phyloP scores from a whole-genome alignment of 495 filamentous ascomycete species.

The Penicillium fimorum region DNA sequence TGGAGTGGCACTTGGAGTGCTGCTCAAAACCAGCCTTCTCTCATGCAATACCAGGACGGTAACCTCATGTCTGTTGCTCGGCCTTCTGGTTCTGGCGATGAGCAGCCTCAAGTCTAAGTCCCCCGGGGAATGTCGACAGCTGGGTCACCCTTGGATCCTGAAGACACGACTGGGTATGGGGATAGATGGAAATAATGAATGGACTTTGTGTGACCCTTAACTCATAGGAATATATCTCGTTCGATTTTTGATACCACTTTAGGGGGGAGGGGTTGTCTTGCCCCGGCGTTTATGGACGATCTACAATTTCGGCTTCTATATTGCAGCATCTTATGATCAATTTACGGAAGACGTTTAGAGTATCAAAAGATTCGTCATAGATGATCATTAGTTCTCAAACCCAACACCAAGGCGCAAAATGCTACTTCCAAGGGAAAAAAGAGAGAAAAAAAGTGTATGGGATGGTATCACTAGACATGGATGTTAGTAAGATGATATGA shows the following conservation, averaged over 20 bases:
- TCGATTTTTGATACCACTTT: neutral
- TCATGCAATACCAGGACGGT: conserved; percentile 10
- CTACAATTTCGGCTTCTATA: neutral
- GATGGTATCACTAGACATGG: conserved; percentile 27
- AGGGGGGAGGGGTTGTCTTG: neutral
- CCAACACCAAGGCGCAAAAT: conserved; percentile 27
- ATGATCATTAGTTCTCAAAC: conserved; percentile 29
- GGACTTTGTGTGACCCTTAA: neutral
- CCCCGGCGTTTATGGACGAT: neutral
- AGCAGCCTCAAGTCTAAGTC: conserved; percentile 11
- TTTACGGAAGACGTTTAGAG: neutral
- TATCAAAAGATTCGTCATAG: conserved; percentile 22
- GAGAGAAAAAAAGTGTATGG: conserved; percentile 17
- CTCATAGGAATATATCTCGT: neutral
- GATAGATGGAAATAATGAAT: conserved; percentile 17
- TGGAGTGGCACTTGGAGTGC: conserved; percentile 38
- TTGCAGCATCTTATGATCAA: neutral
- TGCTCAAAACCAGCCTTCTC: conserved; percentile 1
- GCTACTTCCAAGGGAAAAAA: conserved; percentile 16
- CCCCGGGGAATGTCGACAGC: conserved; percentile 3
- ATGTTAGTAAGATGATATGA: conserved; percentile 11
- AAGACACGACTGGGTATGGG: conserved; percentile 10
- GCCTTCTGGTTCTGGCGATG: conserved; percentile 9
- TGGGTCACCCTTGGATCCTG: conserved; percentile 1
- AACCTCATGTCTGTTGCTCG: conserved; percentile 17